These are phyloP conservation scores for Pisolithus microcarpus DNA, from an alignment of 768 basidiomycete genomes.

Conservation along the genomic window DNA sequence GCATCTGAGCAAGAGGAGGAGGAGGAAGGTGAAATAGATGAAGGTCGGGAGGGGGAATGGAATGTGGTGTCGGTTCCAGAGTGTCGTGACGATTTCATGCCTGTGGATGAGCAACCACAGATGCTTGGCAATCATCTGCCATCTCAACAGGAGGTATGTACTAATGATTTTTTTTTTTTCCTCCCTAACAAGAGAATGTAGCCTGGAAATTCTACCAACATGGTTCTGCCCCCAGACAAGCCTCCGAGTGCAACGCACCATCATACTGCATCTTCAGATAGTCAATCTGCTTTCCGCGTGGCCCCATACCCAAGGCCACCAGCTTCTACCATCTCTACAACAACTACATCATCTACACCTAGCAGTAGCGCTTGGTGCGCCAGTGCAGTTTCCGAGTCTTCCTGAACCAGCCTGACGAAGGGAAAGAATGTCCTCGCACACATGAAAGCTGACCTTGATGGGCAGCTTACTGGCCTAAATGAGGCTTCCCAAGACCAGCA, in stretches of 20 bases:
- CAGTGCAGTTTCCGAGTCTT: neutral
- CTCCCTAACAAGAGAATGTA: too few relatives aligned
- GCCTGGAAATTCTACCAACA: too few relatives aligned
- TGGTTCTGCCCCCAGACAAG: too few relatives aligned
- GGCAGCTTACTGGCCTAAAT: neutral
- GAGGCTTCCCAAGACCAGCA: neutral
- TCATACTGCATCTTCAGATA: neutral
- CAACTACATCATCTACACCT: neutral
- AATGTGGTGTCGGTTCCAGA: too few relatives aligned
- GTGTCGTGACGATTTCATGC: too few relatives aligned
- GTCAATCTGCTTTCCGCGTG: neutral
- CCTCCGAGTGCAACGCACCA: neutral
- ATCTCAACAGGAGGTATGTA: neutral
- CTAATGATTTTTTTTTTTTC: too few relatives aligned
- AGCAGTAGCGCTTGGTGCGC: neutral
- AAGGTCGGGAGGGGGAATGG: too few relatives aligned
- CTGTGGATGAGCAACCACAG: neutral
- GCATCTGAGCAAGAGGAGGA: too few relatives aligned
- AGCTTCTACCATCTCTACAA: too few relatives aligned
- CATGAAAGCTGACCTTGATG: neutral
- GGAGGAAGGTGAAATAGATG: too few relatives aligned
- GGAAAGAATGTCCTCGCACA: neutral
- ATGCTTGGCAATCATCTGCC: too few relatives aligned
- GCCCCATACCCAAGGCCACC: neutral
- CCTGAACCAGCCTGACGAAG: neutral